Evolutionary conservation across 306 rosid genomes (phyloP).

Genomic region (Cucurbita argyrosperma): DNA sequence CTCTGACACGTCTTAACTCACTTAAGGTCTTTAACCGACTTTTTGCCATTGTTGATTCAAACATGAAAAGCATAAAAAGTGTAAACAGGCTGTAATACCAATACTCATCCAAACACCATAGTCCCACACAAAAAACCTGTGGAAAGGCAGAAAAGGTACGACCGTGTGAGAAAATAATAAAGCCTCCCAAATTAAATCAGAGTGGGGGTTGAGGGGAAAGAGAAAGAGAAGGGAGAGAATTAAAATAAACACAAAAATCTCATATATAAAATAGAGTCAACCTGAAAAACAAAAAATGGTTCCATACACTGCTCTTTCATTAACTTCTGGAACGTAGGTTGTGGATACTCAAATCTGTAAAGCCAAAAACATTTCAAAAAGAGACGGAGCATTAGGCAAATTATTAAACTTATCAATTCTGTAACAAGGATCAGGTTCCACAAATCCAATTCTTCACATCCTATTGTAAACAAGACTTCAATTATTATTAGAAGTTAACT

Average conservation of each 20-base stretch:
- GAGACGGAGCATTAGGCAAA: neutral
- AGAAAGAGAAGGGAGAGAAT: neutral
- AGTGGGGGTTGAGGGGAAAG: neutral
- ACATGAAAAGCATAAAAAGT: constrained; percentile 88
- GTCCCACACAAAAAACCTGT: constrained; percentile 97
- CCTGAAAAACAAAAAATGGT: constrained; percentile 98
- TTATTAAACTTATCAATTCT: neutral
- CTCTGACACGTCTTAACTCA: constrained; percentile 93
- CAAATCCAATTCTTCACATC: neutral
- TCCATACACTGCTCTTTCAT: constrained; percentile 96
- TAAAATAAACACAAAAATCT: constrained; percentile 16
- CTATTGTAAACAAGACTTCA: neutral
- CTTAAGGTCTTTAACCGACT: constrained; percentile 88
- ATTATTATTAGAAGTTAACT: neutral
- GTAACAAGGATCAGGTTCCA: neutral
- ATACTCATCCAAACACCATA: constrained; percentile 98
- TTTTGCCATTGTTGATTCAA: constrained; percentile 98
- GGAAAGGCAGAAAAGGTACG: neutral
- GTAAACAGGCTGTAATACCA: constrained; percentile 99
- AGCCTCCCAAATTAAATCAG: neutral
- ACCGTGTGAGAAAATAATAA: constrained; percentile 6
- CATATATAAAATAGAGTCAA: constrained; percentile 5
- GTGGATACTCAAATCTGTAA: constrained; percentile 90
- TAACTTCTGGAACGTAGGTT: constrained; percentile 91
- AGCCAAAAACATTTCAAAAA: constrained; percentile 13